Evolutionary conservation across 2,329 filamentous ascomycete species (phyloP).

Genomic region (Rasamsonia emersonii): DNA sequence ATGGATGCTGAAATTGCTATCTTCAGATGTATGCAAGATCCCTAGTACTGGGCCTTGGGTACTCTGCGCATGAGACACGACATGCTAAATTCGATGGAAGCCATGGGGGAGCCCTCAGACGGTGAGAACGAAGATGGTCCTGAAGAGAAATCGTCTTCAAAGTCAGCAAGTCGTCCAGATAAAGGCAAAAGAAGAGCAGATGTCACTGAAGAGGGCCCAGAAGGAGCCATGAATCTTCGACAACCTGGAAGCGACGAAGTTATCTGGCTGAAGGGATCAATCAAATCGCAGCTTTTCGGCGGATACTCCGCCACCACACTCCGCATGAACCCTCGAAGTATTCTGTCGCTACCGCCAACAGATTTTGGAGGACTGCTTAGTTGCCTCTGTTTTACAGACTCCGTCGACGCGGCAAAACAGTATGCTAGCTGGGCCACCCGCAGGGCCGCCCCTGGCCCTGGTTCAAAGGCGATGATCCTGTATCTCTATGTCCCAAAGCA

Average conservation of each 20-base stretch:
- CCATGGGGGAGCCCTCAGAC: not conserved
- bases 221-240: not conserved
- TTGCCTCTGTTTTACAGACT: constrained; percentile 1
- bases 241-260: not conserved
- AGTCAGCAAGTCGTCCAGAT: not conserved
- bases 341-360: not conserved
- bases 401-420: not conserved
- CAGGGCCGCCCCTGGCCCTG: not conserved
- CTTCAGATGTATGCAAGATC: not conserved
- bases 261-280: not conserved
- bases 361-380: not conserved
- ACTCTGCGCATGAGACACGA: not conserved
- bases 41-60: not conserved
- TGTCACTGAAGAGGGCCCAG: no score
- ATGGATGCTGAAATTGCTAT: not conserved
- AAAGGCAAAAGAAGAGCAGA: not conserved
- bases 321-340: not conserved
- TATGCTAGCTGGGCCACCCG: not conserved
- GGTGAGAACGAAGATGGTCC: not conserved
- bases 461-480: not conserved
- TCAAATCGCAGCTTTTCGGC: no score
- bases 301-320: not conserved
- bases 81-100: not conserved
- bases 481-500: constrained; percentile 1
- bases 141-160: not conserved